These are phyloP conservation scores for Boletus subparvulus DNA, from an alignment of 768 basidiomycete genomes.

Conservation along the genomic window DNA sequence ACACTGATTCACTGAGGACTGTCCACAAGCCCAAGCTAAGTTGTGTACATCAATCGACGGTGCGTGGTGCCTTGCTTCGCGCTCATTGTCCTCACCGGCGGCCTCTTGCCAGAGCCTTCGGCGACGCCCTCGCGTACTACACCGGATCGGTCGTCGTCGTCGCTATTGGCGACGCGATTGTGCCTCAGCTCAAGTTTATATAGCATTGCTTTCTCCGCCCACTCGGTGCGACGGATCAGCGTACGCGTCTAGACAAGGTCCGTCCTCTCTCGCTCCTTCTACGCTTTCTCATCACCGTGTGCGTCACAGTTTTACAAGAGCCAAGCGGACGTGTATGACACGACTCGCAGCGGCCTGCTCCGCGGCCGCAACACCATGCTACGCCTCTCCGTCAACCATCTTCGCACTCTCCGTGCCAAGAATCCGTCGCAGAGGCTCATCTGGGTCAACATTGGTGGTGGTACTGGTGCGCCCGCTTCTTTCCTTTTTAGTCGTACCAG, in stretches of 20 bases:
- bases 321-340: slow-evolving; percentile 73
- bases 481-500: background rate
- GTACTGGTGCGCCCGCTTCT: slow-evolving; percentile 46
- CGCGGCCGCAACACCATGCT: slow-evolving; percentile 75
- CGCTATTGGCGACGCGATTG: slow-evolving; percentile 27
- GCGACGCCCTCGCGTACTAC: slow-evolving; percentile 21
- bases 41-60: slow-evolving; percentile 16
- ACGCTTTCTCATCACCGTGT: slow-evolving; percentile 3
- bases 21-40: too few species aligned
- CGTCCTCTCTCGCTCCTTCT: background rate
- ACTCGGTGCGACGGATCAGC: slow-evolving; percentile 40
- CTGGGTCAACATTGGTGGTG: slow-evolving; percentile 81
- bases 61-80: background rate
- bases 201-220: slow-evolving; percentile 53
- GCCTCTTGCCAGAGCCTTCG: slow-evolving; percentile 13
- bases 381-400: slow-evolving; percentile 60
- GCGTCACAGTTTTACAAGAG: slow-evolving; percentile 61
- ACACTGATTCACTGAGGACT: too few species aligned
- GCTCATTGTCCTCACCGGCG: background rate
- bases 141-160: slow-evolving; percentile 24
- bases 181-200: slow-evolving; percentile 45
- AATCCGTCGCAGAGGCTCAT: slow-evolving; percentile 50
- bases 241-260: slow-evolving; percentile 46
- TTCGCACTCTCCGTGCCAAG: slow-evolving; percentile 45
- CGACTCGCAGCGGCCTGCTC: slow-evolving; percentile 58